Evolutionary conservation across 768 basidiomycete genomes (phyloP), one percentile per base, ranked within the genome.

Genomic region (Nevesoporus exiguus): DNA sequence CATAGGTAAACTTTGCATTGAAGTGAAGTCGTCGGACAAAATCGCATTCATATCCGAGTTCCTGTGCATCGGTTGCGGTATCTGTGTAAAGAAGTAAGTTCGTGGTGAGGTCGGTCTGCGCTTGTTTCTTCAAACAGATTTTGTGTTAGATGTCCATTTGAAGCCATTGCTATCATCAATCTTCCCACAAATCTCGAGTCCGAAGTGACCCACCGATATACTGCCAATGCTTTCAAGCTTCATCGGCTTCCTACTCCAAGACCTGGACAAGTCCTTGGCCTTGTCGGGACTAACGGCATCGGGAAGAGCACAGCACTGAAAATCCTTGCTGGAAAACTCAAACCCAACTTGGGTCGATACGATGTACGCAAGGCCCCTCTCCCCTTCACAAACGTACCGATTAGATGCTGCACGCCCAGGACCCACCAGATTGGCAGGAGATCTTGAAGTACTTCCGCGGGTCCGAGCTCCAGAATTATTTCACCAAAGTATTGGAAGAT

Each of bases 31-130:
- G 14, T 82, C 85, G 8, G 95, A 97, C 76, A 98, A 98, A 79
- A 97, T 98, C 73, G 89, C 97, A 2, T 98, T 95, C 81, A 90
- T 99, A 74, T 98, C 97, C 25, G 97, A 99, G 71, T 94, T 96
- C 70, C 79, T 99, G 51, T 99, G 97, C 71, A 99, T 99, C 57
- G 97, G 97, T 64, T 99, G 97, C 73, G 97, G 97, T 90, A 98
- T 99, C 66, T 99, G 97, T 71, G 95, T 98, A 31, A 98, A 98
- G 77, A 99, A 98, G 96, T 97, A 66, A 69, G 88, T 75, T 30
- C 21, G 25, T 46, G 31, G 17, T 41, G 39, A n/a, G 30, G 34
- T 0, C n/a, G n/a, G n/a, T 46, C 50, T 55, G 14, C 13, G 46
- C 51, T 29, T 24, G 13, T 49, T 36, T 25, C 22, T 54, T 60